Conservation (phyloP, 345 rosid species). For the Odontarrhena argentea region DNA sequence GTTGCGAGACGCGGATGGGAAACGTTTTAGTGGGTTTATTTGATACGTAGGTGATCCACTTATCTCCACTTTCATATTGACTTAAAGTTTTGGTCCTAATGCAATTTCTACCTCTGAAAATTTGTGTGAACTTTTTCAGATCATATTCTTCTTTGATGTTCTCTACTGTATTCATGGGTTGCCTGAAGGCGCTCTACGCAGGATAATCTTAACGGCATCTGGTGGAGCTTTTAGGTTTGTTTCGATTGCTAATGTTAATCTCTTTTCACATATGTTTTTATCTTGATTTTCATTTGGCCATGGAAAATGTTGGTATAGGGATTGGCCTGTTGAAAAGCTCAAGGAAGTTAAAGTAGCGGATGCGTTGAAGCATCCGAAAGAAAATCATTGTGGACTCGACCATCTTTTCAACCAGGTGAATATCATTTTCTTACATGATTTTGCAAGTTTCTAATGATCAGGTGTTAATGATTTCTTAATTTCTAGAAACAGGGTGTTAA, state of each 20-base stretch:
- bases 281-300: not conserved
- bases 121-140: not conserved
- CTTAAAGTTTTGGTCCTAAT: not conserved
- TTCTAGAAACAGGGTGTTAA: constrained; percentile 73
- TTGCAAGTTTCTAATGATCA: not conserved
- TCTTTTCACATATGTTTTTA: not conserved
- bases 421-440: constrained; percentile 3
- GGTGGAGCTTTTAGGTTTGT: constrained; percentile 97
- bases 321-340: constrained; percentile 87
- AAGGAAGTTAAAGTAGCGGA: constrained; percentile 92
- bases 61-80: not conserved
- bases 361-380: constrained; percentile 95
- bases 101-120: not conserved
- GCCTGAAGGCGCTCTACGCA: constrained; percentile 82
- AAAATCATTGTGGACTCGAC: constrained; percentile 97
- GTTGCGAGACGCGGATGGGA: too few species aligned
- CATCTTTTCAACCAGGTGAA: constrained; percentile 93
- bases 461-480: not conserved
- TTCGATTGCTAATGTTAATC: constrained; percentile 14
- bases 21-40: too few species aligned
- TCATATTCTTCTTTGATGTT: constrained; percentile 3
- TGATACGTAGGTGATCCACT: too few species aligned
- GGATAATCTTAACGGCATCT: constrained; percentile 90
- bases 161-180: constrained; percentile 91
- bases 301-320: constrained; percentile 43